Conservation (phyloP, 1,139 yeast species). For the Hanseniaspora gamundiae region DNA sequence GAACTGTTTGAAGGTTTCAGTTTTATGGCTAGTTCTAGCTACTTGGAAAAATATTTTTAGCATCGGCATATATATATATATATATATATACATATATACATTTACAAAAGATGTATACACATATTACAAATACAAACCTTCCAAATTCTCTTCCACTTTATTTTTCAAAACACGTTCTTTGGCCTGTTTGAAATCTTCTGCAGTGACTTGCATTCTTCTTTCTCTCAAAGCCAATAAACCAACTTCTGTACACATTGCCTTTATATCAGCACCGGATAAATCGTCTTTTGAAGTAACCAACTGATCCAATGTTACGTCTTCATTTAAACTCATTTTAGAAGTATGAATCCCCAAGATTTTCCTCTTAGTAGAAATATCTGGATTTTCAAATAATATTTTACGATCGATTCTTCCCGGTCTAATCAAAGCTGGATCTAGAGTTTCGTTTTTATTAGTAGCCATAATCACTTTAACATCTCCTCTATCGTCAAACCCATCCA, state of each 20-base stretch:
- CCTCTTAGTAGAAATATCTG: conserved; percentile 85
- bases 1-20: conserved; percentile 29
- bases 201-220: conserved; percentile 96
- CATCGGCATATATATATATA: no score
- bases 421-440: conserved; percentile 92
- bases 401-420: conserved; percentile 99
- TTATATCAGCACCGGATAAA: conserved; percentile 94
- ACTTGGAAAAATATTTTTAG: conserved; percentile 20
- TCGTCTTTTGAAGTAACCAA: conserved; percentile 90
- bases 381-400: conserved; percentile 91
- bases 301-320: conserved; percentile 82
- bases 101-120: background rate
- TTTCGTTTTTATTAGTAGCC: conserved; percentile 97
- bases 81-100: no score
- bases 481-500: conserved; percentile 96
- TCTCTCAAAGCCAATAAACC: conserved; percentile 93
- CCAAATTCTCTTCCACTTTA: conserved; percentile 93
- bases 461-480: conserved; percentile 97
- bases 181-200: conserved; percentile 88
- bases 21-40: conserved; percentile 25
- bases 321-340: conserved; percentile 81
- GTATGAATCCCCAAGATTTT: conserved; percentile 91
- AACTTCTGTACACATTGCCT: conserved; percentile 97
- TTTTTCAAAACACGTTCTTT: conserved; percentile 95
- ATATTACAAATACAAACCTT: conserved; percentile 65